Evolutionary conservation across 495 filamentous ascomycete genomes (phyloP), one percentile per base, ranked within the genome.

Genomic region (Daldinia loculata): DNA sequence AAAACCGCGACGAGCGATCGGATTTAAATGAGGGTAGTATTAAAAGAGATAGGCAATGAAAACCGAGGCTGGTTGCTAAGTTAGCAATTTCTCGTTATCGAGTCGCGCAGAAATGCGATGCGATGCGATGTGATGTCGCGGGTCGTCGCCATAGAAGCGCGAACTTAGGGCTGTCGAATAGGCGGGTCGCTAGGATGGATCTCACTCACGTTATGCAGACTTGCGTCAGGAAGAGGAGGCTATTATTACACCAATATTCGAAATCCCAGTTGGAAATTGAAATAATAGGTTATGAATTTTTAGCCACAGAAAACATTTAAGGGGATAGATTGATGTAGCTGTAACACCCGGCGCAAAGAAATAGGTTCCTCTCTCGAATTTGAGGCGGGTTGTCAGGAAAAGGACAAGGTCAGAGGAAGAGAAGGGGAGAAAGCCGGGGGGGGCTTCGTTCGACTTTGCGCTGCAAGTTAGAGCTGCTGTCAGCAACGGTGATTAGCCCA

Each of bases 191-290:
- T 65, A 69, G 69, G 61, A 72, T 68, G 66, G 68, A 76, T 74
- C 70, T 72, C 70, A 77, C 75, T 77, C 75, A 77, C 75, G 73
- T 71, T 75, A 69, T 66, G 36, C 64, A 67, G 45, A 51, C 52
- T 69, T 66, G 50, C 39, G 51, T 43, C 43, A 61, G 55, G 58
- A 52, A 62, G 38, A 63, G 15, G 51, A 34, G 36, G 61, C 38
- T 57, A 57, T 43, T 45, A 15, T 57, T 56, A 38, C n/a, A 56
- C 30, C 30, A 36, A 38, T 29, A 56, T 36, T 30, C 14, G 53
- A 56, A 12, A 36, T 56, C 53, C 29, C 14, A 30, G 53, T 6
- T 34, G 27, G 4, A 36, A 56, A 56, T 38, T 56, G 30, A 36
- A 56, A 36, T 56, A 19, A 36, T 22, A 30, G 17, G 53, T 56